Percentiles rank a stretch among this genome's conserved stretches.
Evolutionary conservation across 164 flowering plant species (phyloP).

Genomic region (Nymphaea colorata): DNA sequence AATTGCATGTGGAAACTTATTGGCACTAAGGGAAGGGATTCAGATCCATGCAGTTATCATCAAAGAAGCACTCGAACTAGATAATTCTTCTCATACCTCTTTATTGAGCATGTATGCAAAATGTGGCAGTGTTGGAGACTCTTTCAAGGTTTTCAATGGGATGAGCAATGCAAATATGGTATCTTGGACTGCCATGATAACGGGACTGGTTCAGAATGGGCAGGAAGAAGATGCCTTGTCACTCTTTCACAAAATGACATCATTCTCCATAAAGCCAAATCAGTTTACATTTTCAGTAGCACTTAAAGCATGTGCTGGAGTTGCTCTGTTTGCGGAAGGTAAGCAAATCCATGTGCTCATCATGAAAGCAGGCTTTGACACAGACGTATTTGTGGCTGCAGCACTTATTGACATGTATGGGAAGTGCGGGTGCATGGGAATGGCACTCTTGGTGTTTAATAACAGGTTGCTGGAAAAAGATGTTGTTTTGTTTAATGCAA

Average conservation of each 20-base stretch:
- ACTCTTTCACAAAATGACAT: conserved; percentile 30
- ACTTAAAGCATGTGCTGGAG: conserved; percentile 35
- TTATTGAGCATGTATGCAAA: conserved; percentile 31
- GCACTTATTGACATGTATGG: conserved; percentile 38
- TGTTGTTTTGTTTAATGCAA: conserved; percentile 28
- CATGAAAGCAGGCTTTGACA: conserved; percentile 23
- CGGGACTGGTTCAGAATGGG: conserved; percentile 40
- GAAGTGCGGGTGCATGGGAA: conserved; percentile 30
- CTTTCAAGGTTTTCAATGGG: no score
- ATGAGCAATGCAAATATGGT: no score
- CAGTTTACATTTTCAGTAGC: conserved; percentile 39
- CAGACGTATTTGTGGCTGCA: conserved; percentile 23
- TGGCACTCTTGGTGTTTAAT: conserved; percentile 30
- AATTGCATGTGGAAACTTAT: conserved; percentile 47
- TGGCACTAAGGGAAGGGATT: conserved; percentile 24
- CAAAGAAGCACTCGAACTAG: conserved; percentile 10
- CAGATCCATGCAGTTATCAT: conserved; percentile 19
- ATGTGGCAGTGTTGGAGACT: conserved; percentile 21
- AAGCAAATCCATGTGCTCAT: conserved; percentile 27
- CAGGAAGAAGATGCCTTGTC: conserved; percentile 33
- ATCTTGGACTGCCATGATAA: conserved; percentile 31
- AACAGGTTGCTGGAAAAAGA: conserved; percentile 18
- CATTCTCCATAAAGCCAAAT: conserved; percentile 25
- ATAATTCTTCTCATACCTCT: conserved; percentile 11
- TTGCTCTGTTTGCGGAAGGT: conserved; percentile 35